Evolutionary conservation across 345 rosid genomes (phyloP).

Genomic region (Hibiscus trionum): DNA sequence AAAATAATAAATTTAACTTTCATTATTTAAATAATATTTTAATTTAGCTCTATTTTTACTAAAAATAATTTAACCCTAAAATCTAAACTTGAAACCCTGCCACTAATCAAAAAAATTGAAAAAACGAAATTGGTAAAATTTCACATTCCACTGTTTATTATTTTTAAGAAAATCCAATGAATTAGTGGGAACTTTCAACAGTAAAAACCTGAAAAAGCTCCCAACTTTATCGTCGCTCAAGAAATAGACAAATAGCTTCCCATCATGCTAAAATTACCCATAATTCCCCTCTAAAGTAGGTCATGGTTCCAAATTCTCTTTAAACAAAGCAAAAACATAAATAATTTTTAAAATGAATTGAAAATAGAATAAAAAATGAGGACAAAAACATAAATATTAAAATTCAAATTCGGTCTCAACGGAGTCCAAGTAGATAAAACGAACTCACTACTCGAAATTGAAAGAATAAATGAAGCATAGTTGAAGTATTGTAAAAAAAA

Average conservation of each 20-base stretch:
- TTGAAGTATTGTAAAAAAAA: too few species aligned
- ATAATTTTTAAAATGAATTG: too few species aligned
- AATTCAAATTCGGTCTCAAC: slow-evolving; percentile 49
- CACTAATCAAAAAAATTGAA: not conserved
- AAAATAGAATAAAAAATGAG: too few species aligned
- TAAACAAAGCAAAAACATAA: slow-evolving; percentile 58
- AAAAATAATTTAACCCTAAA: too few species aligned
- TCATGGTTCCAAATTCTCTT: slow-evolving; percentile 92
- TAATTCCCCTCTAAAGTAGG: slow-evolving; percentile 93
- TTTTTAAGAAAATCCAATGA: not conserved
- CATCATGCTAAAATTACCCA: slow-evolving; percentile 84
- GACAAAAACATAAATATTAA: slow-evolving; percentile 39
- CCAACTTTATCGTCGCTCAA: slow-evolving; percentile 6
- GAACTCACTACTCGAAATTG: slow-evolving; percentile 29
- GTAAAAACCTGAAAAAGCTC: not conserved
- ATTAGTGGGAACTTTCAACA: not conserved
- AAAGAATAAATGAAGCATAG: slow-evolving; percentile 21
- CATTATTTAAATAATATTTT: too few species aligned
- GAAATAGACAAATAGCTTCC: slow-evolving; percentile 54
- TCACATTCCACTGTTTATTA: not conserved
- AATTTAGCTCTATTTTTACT: too few species aligned
- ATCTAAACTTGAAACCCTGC: too few species aligned
- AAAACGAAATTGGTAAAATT: not conserved
- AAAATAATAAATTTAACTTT: too few species aligned
- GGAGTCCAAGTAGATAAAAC: slow-evolving; percentile 34